phyloP scores from a whole-genome alignment of 768 basidiomycete species.

The Rubroboletus satanas region DNA sequence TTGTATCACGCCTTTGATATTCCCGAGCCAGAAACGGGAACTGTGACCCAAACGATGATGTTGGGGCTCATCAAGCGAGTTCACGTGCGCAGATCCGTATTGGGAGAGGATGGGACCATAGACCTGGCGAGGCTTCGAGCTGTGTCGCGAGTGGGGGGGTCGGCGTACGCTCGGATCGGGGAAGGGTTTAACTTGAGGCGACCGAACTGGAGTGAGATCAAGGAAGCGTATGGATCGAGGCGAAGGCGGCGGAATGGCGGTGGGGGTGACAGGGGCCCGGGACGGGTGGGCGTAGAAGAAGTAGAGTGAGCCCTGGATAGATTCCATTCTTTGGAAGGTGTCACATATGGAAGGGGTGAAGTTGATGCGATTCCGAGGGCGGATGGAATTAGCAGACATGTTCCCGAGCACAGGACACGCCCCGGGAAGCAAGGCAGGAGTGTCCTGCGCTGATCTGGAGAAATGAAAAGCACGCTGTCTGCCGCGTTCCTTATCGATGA shows the following conservation, averaged over 20 bases:
- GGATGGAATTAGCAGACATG: constrained; percentile 16
- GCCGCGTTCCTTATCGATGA: constrained; percentile 26
- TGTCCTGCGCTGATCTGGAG: constrained; percentile 25
- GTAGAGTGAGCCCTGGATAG: constrained; percentile 5
- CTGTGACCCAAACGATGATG: constrained; percentile 42
- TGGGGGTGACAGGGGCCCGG: constrained; percentile 2
- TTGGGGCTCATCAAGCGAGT: constrained; percentile 53
- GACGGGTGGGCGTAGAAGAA: constrained; percentile 4
- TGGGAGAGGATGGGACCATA: constrained; percentile 40
- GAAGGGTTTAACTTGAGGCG: constrained; percentile 47
- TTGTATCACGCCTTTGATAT: constrained; percentile 51
- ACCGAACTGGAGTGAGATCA: constrained; percentile 34
- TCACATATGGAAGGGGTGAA: constrained; percentile 4
- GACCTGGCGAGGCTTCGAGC: constrained; percentile 48
- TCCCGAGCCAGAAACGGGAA: constrained; percentile 33
- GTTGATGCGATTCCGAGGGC: constrained; percentile 19
- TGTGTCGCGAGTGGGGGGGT: constrained; percentile 48
- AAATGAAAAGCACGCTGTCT: constrained; percentile 29
- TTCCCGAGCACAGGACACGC: constrained; percentile 19
- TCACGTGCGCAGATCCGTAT: constrained; percentile 48
- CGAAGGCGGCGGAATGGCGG: constrained; percentile 8
- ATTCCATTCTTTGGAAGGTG: constrained; percentile 24
- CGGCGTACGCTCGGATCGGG: constrained; percentile 45
- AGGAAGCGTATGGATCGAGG: constrained; percentile 1
- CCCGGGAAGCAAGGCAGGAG: constrained; percentile 19